Evolutionary conservation across 306 rosid species (phyloP).

Genomic region (Cajanus cajan): DNA sequence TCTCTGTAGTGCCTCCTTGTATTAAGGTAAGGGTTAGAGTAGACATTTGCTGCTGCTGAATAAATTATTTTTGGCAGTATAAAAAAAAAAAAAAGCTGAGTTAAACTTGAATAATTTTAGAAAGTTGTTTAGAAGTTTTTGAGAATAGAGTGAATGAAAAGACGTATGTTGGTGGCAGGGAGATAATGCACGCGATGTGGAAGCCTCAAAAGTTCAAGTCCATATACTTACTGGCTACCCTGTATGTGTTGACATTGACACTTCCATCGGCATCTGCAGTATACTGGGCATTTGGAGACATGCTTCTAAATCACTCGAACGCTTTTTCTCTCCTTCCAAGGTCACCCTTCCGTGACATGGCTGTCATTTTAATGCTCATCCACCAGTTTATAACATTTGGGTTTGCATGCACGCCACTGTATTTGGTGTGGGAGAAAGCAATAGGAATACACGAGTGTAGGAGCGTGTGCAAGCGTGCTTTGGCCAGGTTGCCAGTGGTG

Average conservation of each 20-base stretch:
- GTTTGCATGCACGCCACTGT: constrained; percentile 10
- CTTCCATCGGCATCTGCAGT: constrained; percentile 81
- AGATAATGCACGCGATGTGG: constrained; percentile 91
- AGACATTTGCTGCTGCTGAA: too few relatives aligned
- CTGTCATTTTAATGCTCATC: constrained; percentile 77
- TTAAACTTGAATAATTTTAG: too few relatives aligned
- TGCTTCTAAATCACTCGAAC: constrained; percentile 78
- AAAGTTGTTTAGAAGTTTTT: too few relatives aligned
- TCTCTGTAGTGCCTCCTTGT: too few relatives aligned
- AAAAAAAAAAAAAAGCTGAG: too few relatives aligned
- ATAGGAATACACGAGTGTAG: constrained; percentile 75
- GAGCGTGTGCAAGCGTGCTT: constrained; percentile 78
- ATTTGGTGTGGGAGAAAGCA: constrained; percentile 79
- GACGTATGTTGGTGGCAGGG: constrained; percentile 46
- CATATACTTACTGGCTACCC: constrained; percentile 65
- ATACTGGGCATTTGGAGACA: constrained; percentile 88
- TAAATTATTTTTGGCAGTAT: too few relatives aligned
- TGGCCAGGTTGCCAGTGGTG: constrained; percentile 76
- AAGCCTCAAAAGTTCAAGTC: constrained; percentile 80
- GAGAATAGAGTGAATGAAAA: too few relatives aligned
- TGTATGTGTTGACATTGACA: constrained; percentile 76
- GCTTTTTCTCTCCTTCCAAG: constrained; percentile 78
- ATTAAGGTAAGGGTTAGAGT: too few relatives aligned
- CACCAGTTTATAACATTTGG: constrained; percentile 75
- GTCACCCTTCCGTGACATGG: constrained; percentile 70